These are phyloP conservation scores for Astrephomene gubernaculifera DNA, from an alignment of 139 green algal genomes.

Conservation along the genomic window DNA sequence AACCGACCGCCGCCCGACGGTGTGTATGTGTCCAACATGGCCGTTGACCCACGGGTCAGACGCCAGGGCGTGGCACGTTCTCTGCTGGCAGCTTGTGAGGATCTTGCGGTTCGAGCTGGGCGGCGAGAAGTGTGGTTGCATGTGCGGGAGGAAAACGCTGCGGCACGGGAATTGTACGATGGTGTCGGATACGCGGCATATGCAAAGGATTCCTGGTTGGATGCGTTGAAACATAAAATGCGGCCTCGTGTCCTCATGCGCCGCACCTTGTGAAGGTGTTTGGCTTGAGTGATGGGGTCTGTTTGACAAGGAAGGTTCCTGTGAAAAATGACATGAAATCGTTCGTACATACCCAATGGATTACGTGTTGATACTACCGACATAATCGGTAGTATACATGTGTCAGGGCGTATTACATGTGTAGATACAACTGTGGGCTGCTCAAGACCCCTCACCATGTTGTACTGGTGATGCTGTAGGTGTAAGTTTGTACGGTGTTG, in stretches of 20 bases:
- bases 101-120: neutral
- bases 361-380: no score
- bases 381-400: no score
- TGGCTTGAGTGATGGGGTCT: no score
- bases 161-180: conserved; percentile 51
- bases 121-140: conserved; percentile 43
- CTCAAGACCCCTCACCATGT: no score
- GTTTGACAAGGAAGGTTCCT: no score
- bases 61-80: conserved; percentile 2
- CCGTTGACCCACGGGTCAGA: conserved; percentile 47
- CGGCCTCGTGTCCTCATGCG: conserved; percentile 23
- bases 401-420: no score
- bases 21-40: conserved; percentile 53
- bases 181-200: conserved; percentile 16
- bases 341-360: no score
- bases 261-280: no score
- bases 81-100: conserved; percentile 50
- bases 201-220: conserved; percentile 28
- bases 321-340: no score
- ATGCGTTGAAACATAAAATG: conserved; percentile 3
- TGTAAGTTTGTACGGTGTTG: no score
- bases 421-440: no score
- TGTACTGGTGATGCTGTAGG: no score
- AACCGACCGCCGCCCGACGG: neutral
- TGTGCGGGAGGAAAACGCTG: conserved; percentile 46